These are phyloP conservation scores for Claviceps maximensis DNA, from an alignment of 2,329 filamentous ascomycete genomes.

Conservation along the genomic window DNA sequence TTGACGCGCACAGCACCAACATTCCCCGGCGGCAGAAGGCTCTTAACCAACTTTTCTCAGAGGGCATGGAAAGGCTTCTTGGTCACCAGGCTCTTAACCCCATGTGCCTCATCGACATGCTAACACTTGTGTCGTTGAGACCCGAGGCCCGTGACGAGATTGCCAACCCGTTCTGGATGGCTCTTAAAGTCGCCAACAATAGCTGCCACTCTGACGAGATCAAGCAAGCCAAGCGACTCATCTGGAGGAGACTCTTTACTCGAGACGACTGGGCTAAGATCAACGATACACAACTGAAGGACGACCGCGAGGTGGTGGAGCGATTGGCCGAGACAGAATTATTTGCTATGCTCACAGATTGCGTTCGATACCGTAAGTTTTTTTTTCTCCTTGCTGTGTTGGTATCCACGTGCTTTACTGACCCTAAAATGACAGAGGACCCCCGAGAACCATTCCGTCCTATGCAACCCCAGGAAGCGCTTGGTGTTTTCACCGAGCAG, in stretches of 20 bases:
- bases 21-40: constrained; percentile 48
- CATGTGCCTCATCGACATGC: constrained; percentile 53
- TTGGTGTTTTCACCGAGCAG: constrained; percentile 48
- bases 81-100: constrained; percentile 58
- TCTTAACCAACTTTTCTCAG: constrained; percentile 57
- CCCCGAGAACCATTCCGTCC: constrained; percentile 30
- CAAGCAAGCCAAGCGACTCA: constrained; percentile 44
- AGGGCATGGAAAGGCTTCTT: constrained; percentile 56
- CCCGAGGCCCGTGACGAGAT: constrained; percentile 37
- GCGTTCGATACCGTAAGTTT: constrained; percentile 52
- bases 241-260: constrained; percentile 81
- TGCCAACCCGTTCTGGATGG: constrained; percentile 61
- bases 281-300: constrained; percentile 64
- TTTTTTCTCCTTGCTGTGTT: not conserved
- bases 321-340: constrained; percentile 53
- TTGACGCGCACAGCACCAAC: constrained; percentile 49
- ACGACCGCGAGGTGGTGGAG: constrained; percentile 53
- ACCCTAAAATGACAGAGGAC: constrained; percentile 22
- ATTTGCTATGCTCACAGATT: constrained; percentile 51
- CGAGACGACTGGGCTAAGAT: constrained; percentile 73
- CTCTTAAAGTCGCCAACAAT: constrained; percentile 47
- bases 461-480: constrained; percentile 36
- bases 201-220: constrained; percentile 43
- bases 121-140: constrained; percentile 56
- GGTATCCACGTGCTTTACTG: constrained; percentile 12